phyloP scores from a whole-genome alignment of 192 early-diverging fungal genomes.

The Mortierella hygrophila region DNA sequence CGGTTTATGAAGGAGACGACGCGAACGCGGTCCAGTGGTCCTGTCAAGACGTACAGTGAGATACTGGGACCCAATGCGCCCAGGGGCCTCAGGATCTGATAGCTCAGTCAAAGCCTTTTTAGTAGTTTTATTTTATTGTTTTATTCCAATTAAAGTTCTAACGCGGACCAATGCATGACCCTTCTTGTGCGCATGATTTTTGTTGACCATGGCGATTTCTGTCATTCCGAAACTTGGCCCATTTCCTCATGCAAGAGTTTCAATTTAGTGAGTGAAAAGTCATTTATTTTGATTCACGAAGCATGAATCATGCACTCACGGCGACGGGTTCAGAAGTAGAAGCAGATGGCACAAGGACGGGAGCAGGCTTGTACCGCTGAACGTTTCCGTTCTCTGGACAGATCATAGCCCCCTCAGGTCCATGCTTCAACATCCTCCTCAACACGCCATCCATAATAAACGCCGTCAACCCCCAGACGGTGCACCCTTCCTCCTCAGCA shows the following conservation, averaged over 20 bases:
- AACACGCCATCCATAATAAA: constrained; percentile 76
- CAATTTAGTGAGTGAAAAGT: not conserved
- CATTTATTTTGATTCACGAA: not conserved
- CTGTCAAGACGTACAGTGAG: not conserved
- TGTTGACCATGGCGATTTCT: no score
- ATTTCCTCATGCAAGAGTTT: not conserved
- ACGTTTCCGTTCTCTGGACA: constrained; percentile 38
- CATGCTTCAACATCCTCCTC: constrained; percentile 28
- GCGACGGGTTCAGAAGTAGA: not conserved
- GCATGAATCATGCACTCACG: not conserved
- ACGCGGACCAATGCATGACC: no score
- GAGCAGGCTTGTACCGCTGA: constrained; percentile 31
- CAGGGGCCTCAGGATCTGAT: not conserved
- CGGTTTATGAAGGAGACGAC: not conserved
- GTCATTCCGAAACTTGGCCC: no score
- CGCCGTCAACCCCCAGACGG: constrained; percentile 84
- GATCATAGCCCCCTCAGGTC: constrained; percentile 39
- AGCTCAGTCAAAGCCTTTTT: no score
- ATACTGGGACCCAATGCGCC: not conserved
- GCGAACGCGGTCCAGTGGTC: not conserved
- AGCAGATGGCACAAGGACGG: not conserved
- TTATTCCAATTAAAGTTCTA: no score
- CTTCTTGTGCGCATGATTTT: no score
- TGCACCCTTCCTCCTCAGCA: constrained; percentile 58
- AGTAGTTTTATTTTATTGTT: no score